Evolutionary conservation across 2,329 filamentous ascomycete genomes (phyloP).

Genomic region (Ophiostoma tasmaniense): DNA sequence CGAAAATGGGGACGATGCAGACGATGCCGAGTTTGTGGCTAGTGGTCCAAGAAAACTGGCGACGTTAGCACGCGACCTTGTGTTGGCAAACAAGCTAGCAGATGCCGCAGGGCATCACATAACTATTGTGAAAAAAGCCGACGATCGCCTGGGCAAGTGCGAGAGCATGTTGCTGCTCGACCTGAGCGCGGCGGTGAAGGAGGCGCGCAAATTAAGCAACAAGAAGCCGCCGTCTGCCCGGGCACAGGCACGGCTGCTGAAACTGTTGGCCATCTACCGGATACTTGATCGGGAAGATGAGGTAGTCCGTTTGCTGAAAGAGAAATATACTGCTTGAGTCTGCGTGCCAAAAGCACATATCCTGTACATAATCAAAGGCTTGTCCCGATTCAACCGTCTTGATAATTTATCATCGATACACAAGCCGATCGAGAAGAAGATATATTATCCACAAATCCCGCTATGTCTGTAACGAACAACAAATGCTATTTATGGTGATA

Average conservation of each 20-base stretch:
- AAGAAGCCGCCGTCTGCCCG: conserved; percentile 28
- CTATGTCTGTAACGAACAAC: background rate
- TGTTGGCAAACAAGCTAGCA: conserved; percentile 34
- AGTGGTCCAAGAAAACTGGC: conserved; percentile 41
- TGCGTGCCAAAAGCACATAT: background rate
- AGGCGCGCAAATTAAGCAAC: conserved; percentile 31
- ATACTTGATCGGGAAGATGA: conserved; percentile 44
- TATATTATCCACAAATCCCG: background rate
- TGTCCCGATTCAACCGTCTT: background rate
- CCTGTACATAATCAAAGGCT: background rate
- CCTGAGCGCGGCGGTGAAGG: conserved; percentile 40
- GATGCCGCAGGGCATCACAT: conserved; percentile 38
- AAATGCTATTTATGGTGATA: conserved; percentile 15
- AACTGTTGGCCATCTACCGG: conserved; percentile 46
- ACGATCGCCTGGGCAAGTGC: conserved; percentile 44
- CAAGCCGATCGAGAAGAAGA: background rate
- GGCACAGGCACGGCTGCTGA: conserved; percentile 41
- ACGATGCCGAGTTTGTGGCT: conserved; percentile 31
- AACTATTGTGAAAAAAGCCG: conserved; percentile 43
- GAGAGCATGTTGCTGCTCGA: conserved; percentile 50
- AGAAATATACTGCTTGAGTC: conserved; percentile 9
- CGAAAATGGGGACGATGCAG: conserved; percentile 27
- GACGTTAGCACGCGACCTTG: conserved; percentile 39
- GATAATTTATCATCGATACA: background rate
- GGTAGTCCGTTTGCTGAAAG: conserved; percentile 42